Evolutionary conservation across 805 yeast genomes (phyloP).

Genomic region (Myxozyma nipponensis): DNA sequence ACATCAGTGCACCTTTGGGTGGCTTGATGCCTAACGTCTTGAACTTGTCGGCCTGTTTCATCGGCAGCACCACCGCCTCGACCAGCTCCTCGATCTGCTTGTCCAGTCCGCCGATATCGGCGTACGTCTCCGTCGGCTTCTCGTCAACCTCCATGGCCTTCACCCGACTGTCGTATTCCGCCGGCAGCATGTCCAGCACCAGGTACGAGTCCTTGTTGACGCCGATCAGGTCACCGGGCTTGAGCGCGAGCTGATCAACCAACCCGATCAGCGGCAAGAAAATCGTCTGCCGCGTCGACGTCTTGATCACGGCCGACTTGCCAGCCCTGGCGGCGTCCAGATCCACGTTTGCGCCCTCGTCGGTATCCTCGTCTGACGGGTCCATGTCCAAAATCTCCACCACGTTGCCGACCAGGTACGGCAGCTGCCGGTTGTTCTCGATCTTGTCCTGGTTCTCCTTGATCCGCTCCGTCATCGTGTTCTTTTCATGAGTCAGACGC

Average conservation of each 20-base stretch:
- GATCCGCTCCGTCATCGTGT: constrained; percentile 87
- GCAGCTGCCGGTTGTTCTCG: constrained; percentile 90
- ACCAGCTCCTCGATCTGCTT: constrained; percentile 97
- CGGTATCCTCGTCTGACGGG: constrained; percentile 68
- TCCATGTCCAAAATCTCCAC: constrained; percentile 89
- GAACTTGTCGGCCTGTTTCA: constrained; percentile 97
- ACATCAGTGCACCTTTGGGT: constrained; percentile 97
- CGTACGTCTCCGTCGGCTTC: constrained; percentile 94
- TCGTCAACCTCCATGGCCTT: constrained; percentile 99
- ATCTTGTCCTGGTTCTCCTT: constrained; percentile 95
- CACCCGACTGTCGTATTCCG: constrained; percentile 95
- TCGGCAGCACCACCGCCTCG: constrained; percentile 96
- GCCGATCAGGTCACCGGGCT: constrained; percentile 97
- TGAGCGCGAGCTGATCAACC: constrained; percentile 84
- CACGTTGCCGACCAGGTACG: constrained; percentile 93
- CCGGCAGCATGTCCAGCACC: constrained; percentile 89
- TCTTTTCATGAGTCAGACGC: constrained; percentile 85
- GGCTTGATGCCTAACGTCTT: constrained; percentile 92
- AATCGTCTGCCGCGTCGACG: constrained; percentile 96
- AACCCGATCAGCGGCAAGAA: constrained; percentile 93
- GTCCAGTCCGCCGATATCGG: constrained; percentile 97
- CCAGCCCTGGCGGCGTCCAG: constrained; percentile 87
- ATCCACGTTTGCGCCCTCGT: constrained; percentile 94
- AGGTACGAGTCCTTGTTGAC: constrained; percentile 95
- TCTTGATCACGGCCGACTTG: constrained; percentile 96